A percentile compares a stretch with the other conserved stretches of the same genome.
Evolutionary conservation across 371 early-diverging fungal genomes (phyloP).

Genomic region (Mortierella sp.): DNA sequence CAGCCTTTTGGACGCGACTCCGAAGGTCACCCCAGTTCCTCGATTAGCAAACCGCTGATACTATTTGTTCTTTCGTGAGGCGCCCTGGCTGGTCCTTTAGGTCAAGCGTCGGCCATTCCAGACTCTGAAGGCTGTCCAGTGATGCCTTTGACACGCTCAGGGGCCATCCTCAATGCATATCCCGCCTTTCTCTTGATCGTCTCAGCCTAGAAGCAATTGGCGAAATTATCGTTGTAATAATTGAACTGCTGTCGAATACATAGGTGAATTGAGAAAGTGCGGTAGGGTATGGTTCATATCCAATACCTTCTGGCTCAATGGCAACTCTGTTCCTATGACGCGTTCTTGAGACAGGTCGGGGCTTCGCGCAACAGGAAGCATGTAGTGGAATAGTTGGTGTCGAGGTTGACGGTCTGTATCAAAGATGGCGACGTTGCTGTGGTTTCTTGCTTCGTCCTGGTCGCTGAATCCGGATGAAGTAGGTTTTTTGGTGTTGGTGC

Average conservation of each 20-base stretch:
- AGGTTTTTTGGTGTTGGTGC: too few species aligned
- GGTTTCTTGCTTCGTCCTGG: background rate
- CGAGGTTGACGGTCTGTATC: constrained; percentile 50
- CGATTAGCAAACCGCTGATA: constrained; percentile 46
- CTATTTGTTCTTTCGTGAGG: constrained; percentile 32
- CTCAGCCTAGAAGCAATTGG: constrained; percentile 24
- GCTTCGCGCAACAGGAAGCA: constrained; percentile 36
- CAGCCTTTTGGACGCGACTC: constrained; percentile 32
- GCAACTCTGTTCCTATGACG: constrained; percentile 30
- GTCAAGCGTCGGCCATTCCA: constrained; percentile 42
- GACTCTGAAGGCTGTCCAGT: constrained; percentile 15
- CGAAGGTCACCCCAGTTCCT: constrained; percentile 40
- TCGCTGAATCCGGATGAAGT: background rate
- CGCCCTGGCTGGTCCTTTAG: constrained; percentile 47
- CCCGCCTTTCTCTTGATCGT: constrained; percentile 32
- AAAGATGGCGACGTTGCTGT: constrained; percentile 50
- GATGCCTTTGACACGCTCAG: constrained; percentile 23
- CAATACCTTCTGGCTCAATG: constrained; percentile 28
- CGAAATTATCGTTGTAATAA: background rate
- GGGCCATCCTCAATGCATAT: constrained; percentile 29
- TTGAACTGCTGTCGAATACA: constrained; percentile 1
- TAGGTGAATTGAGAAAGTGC: too few species aligned
- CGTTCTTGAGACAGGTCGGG: constrained; percentile 27
- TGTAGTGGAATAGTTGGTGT: constrained; percentile 45
- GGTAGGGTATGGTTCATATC: too few species aligned